These are phyloP conservation scores for Pythium periplocum DNA, from an alignment of 352 stramenopile species.

Conservation along the genomic window DNA sequence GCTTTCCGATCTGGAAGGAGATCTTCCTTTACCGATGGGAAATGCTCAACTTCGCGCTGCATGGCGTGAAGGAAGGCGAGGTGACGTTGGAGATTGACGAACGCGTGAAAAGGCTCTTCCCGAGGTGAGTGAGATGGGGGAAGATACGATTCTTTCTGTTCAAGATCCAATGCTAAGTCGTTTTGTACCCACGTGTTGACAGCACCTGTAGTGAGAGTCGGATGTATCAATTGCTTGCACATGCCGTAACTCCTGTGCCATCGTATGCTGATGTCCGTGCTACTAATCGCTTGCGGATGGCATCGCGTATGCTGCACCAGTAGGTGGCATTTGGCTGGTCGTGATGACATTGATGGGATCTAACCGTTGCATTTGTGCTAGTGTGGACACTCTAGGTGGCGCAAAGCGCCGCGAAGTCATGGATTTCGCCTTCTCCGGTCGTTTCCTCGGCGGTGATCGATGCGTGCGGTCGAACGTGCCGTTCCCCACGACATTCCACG, in stretches of 20 bases:
- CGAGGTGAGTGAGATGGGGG: slow-evolving; percentile 22
- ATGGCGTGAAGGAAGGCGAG: slow-evolving; percentile 17
- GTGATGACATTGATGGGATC: too few relatives aligned
- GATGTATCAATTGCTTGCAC: slow-evolving; percentile 67
- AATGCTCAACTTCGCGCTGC: slow-evolving; percentile 51
- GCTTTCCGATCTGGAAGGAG: slow-evolving; percentile 57
- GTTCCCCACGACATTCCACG: slow-evolving; percentile 50
- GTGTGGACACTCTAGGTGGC: slow-evolving; percentile 14
- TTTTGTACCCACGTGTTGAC: neutral
- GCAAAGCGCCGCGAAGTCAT: slow-evolving; percentile 18
- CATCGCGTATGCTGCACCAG: slow-evolving; percentile 41
- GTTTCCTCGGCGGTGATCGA: slow-evolving; percentile 50
- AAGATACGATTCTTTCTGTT: slow-evolving; percentile 2
- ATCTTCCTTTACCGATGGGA: slow-evolving; percentile 59
- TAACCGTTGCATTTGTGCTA: slow-evolving; percentile 1
- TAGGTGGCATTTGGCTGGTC: slow-evolving; percentile 14
- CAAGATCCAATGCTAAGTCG: neutral
- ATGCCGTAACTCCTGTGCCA: slow-evolving; percentile 57
- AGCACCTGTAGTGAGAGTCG: slow-evolving; percentile 34
- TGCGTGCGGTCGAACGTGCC: slow-evolving; percentile 64
- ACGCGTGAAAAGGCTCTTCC: slow-evolving; percentile 35
- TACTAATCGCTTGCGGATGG: slow-evolving; percentile 34
- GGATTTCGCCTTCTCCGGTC: slow-evolving; percentile 51
- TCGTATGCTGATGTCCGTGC: slow-evolving; percentile 49
- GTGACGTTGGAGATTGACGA: slow-evolving; percentile 22